These are phyloP conservation scores for Quercus glauca DNA, from an alignment of 306 rosid species.

Conservation along the genomic window DNA sequence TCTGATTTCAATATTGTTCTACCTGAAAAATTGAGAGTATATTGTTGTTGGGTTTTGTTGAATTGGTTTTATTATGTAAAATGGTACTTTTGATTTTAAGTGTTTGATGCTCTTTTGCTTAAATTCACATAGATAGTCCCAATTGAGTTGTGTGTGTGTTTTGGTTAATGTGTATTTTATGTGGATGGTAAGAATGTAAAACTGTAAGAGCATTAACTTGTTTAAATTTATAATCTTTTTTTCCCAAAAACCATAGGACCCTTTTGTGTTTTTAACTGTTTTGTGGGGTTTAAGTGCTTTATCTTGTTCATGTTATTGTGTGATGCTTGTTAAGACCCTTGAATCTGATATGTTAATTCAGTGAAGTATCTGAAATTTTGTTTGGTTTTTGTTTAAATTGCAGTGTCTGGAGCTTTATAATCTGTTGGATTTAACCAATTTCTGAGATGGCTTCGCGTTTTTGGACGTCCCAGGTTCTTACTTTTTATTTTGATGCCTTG, in stretches of 20 bases:
- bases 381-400: background rate
- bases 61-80: background rate
- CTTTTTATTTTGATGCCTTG: background rate
- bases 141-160: background rate
- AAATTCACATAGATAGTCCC: background rate
- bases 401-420: background rate
- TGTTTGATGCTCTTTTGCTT: background rate
- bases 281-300: background rate
- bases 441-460: slow-evolving; percentile 43
- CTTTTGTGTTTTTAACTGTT: background rate
- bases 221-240: background rate
- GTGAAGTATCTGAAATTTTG: background rate
- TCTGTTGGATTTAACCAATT: background rate
- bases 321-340: background rate
- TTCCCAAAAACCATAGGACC: background rate
- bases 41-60: background rate
- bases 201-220: too few relatives aligned
- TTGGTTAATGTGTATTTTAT: background rate
- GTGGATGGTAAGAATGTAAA: too few relatives aligned
- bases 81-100: background rate
- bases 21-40: background rate
- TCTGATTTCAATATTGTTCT: background rate
- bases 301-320: background rate
- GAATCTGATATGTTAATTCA: background rate
- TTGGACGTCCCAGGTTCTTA: background rate